Percentiles rank a stretch among this genome's conserved stretches.
These are phyloP conservation scores for Malassezia sp. DNA, from an alignment of 1,284 basidiomycete species.

Conservation along the genomic window DNA sequence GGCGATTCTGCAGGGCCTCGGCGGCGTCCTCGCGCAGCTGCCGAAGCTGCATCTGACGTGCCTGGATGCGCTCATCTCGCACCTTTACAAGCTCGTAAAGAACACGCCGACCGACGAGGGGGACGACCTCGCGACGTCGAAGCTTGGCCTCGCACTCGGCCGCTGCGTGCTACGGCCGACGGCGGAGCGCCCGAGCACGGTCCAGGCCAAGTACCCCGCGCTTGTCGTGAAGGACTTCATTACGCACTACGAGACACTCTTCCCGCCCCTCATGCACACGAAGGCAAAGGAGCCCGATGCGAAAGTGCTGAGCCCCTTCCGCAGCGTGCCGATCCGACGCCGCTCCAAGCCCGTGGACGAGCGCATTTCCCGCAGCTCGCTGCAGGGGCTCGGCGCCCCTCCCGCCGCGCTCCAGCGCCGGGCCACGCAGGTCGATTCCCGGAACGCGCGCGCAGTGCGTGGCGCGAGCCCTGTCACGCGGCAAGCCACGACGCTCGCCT, in stretches of 20 bases:
- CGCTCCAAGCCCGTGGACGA: conserved; percentile 79
- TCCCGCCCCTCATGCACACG: conserved; percentile 67
- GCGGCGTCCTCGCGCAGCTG: conserved; percentile 59
- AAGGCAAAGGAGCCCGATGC: conserved; percentile 71
- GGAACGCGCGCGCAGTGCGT: no score
- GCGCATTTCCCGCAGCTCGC: conserved; percentile 41
- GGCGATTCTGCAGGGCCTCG: conserved; percentile 67
- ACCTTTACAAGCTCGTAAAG: conserved; percentile 63
- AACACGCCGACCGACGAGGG: conserved; percentile 54
- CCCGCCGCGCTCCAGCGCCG: conserved; percentile 18
- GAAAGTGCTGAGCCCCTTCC: conserved; percentile 25
- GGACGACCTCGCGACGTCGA: conserved; percentile 67
- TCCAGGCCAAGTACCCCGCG: conserved; percentile 59
- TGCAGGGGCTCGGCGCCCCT: conserved; percentile 21
- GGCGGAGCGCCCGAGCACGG: conserved; percentile 70
- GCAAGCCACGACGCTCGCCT: no score
- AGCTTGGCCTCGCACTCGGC: conserved; percentile 73
- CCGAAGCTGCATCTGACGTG: conserved; percentile 71
- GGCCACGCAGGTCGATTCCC: conserved; percentile 25
- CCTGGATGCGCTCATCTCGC: conserved; percentile 65
- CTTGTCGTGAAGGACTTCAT: conserved; percentile 68
- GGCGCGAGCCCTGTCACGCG: no score
- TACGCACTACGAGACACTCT: conserved; percentile 61
- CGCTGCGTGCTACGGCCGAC: conserved; percentile 73
- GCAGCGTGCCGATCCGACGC: conserved; percentile 61